These are phyloP conservation scores for Suillus subalutaceus DNA, from an alignment of 768 basidiomycete species.

Conservation along the genomic window DNA sequence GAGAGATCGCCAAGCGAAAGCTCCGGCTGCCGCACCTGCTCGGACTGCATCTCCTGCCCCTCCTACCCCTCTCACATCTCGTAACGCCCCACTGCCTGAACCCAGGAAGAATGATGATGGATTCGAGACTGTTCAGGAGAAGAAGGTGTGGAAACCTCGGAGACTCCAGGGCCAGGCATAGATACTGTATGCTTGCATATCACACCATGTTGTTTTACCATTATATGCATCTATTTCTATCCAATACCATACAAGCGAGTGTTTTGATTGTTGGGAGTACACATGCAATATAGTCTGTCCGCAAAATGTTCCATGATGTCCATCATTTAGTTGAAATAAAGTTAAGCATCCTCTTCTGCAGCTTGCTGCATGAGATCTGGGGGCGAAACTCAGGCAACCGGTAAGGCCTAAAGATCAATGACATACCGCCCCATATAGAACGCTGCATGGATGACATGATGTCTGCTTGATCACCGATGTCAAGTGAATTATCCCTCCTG, in stretches of 20 bases:
- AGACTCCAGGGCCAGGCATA: conserved; percentile 19
- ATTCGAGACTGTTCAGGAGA: conserved; percentile 59
- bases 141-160: conserved; percentile 27
- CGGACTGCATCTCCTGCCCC: conserved; percentile 42
- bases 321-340: conserved; percentile 9
- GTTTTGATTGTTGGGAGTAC: conserved; percentile 19
- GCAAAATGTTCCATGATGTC: conserved; percentile 15
- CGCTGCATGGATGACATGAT: conserved; percentile 62
- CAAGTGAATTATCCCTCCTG: conserved; percentile 19
- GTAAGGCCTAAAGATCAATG: not conserved
- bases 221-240: conserved; percentile 16
- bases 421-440: conserved; percentile 75
- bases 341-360: conserved; percentile 42
- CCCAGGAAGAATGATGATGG: conserved; percentile 65
- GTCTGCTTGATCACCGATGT: conserved; percentile 28
- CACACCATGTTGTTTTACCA: conserved; percentile 11
- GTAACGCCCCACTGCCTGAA: conserved; percentile 36
- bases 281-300: conserved; percentile 18
- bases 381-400: conserved; percentile 1
- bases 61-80: conserved; percentile 17
- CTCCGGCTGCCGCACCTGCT: conserved; percentile 32
- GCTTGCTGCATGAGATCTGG: conserved; percentile 49
- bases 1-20: conserved; percentile 59
- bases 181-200: not conserved
- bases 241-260: conserved; percentile 20